Percentiles rank a stretch among this genome's conserved stretches.
Conservation (phyloP, 176 grass and related monocot species). For the Avena atlantica region DNA sequence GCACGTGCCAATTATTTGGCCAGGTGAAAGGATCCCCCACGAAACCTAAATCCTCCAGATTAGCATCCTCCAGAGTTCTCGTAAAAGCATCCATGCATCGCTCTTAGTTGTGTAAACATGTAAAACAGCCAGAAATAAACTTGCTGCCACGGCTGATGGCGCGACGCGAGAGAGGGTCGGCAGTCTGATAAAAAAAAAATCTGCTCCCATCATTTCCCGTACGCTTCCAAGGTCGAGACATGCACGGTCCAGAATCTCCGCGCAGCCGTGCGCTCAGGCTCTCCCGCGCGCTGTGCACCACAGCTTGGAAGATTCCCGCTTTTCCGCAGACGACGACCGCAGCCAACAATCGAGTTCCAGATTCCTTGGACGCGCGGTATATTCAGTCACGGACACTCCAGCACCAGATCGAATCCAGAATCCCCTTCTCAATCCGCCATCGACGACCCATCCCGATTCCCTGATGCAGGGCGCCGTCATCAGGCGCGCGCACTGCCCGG, state of each 20-base stretch:
- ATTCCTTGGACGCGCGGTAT: neutral
- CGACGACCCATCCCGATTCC: neutral
- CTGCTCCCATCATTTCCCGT: neutral
- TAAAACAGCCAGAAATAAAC: too few relatives aligned
- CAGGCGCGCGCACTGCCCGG: constrained; percentile 7
- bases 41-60: too few relatives aligned
- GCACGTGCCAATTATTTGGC: too few relatives aligned
- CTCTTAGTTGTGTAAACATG: too few relatives aligned
- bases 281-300: constrained; percentile 29
- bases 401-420: constrained; percentile 2
- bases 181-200: too few relatives aligned
- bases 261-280: constrained; percentile 13
- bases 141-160: too few relatives aligned
- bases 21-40: too few relatives aligned
- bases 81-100: too few relatives aligned
- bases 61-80: too few relatives aligned
- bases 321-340: neutral
- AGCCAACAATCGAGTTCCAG: neutral
- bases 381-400: neutral
- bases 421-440: neutral
- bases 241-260: constrained; percentile 32
- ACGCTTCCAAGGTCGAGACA: neutral
- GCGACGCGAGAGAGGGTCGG: too few relatives aligned
- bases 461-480: constrained; percentile 46
- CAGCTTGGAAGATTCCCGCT: constrained; percentile 12